Base-by-base conservation (phyloP, 768 basidiomycete species). In the Hemileccinum impolitum region DNA sequence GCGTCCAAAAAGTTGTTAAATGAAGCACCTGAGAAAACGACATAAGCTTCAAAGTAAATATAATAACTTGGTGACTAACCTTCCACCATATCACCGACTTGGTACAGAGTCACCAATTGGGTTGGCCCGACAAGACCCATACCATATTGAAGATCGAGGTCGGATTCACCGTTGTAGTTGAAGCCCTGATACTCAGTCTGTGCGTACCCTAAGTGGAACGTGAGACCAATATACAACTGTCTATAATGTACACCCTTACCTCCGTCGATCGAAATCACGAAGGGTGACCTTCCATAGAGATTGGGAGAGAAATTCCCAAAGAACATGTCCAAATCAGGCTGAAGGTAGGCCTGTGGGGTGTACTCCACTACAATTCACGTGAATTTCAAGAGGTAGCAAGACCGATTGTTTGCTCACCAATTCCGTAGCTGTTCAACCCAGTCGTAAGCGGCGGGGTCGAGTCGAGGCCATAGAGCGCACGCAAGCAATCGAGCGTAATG, bases 1-100 rank as follows among this genome's bases (percentile, higher is more conserved):
- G 66, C 69, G 43, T 72, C 68, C 21, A 71, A 59, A 54, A 64
- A 60, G 39, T 70, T 71, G 48, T 68, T 64, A 50, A 68, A 70
- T 9, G 67, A 66, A 11, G 60, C 58, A 21, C 57, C 58, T 61
- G 28, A 21, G 28, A 17, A 36, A 23, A 17, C 5, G 10, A 18
- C 10, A 38, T 56, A 50, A 45, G 43, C 38, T 36, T 37, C 17
- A 53, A 38, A 0, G 25, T 11, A 23, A 28, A 6, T 23, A 9
- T 4, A n/a, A 26, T 40, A n/a, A 26, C 19, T 13, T 12, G 1
- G 6, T 4, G 13, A 55, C 46, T 18, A 36, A 54, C 69, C 64
- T 31, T 63, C 58, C 6, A 63, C 56, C 47, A 57, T 53, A 18
- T 65, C 64, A 45, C 69, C 66, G 14, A 35, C 53, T 51, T 68